Evolutionary conservation across 768 basidiomycete species (phyloP).

Genomic region (Cubamyces lactineus): DNA sequence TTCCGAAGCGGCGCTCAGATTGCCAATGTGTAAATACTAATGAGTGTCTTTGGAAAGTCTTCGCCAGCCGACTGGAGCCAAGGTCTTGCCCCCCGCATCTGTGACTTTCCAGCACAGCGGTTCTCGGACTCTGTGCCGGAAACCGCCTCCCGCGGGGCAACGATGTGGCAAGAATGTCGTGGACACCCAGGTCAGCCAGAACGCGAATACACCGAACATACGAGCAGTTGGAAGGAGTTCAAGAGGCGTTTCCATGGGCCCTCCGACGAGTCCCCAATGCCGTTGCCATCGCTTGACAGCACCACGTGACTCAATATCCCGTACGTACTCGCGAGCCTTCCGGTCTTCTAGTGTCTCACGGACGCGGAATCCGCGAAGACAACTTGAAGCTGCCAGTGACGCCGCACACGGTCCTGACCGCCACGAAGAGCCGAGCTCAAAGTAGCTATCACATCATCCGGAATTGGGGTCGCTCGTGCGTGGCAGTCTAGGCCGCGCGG

Average conservation of each 20-base stretch:
- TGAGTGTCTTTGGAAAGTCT: conserved; percentile 14
- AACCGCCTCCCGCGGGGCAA: background rate
- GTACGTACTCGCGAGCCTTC: background rate
- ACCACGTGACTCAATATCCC: conserved; percentile 3
- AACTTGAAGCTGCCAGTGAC: background rate
- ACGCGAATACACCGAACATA: background rate
- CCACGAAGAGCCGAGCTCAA: background rate
- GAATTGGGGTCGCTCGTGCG: conserved; percentile 18
- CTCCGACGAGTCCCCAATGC: background rate
- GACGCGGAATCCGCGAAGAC: background rate
- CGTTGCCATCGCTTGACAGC: background rate
- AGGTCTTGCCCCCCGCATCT: background rate
- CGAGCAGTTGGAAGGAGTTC: background rate
- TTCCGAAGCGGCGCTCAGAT: background rate
- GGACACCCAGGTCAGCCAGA: background rate
- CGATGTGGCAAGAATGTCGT: background rate
- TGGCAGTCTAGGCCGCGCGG: conserved; percentile 11
- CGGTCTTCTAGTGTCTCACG: background rate
- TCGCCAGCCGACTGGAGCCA: conserved; percentile 20
- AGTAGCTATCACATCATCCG: conserved; percentile 19
- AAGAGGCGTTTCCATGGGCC: conserved; percentile 14
- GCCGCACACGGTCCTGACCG: background rate
- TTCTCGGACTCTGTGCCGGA: conserved; percentile 1
- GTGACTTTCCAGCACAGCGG: conserved; percentile 10
- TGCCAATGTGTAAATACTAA: conserved; percentile 24